These are phyloP conservation scores for Kentomonas sorsogonicus DNA, from an alignment of 208 protist genomes.

Conservation along the genomic window DNA sequence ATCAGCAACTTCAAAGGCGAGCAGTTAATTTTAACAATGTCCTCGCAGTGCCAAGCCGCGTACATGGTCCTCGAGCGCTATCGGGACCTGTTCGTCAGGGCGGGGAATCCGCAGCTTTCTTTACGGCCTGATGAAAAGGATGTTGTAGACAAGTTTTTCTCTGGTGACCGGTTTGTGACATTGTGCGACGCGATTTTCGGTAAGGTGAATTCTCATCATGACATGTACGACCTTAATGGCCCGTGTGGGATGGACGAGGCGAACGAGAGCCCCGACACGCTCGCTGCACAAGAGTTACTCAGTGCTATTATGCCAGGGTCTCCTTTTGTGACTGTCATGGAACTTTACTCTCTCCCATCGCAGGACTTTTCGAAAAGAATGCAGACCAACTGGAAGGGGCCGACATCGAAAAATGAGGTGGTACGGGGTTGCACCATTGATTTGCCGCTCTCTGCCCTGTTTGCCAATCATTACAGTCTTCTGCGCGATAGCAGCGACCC, in stretches of 20 bases:
- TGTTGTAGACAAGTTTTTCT: conserved; percentile 74
- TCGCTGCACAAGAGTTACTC: conserved; percentile 44
- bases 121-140: conserved; percentile 45
- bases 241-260: conserved; percentile 77
- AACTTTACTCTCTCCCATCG: conserved; percentile 55
- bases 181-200: conserved; percentile 74
- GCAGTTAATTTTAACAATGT: no score
- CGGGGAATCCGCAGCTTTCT: conserved; percentile 38
- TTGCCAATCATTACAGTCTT: conserved; percentile 47
- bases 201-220: conserved; percentile 18
- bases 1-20: no score
- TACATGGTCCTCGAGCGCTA: no score
- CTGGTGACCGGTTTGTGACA: conserved; percentile 40
- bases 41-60: no score
- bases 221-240: conserved; percentile 7
- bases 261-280: conserved; percentile 52
- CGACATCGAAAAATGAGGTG: conserved; percentile 13
- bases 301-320: conserved; percentile 59
- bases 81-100: conserved; percentile 22
- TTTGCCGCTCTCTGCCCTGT: conserved; percentile 56
- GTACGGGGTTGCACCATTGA: conserved; percentile 26
- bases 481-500: conserved; percentile 41
- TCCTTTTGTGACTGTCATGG: conserved; percentile 49
- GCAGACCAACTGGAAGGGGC: conserved; percentile 50
- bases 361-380: conserved; percentile 36